A percentile compares a stretch with the other conserved stretches of the same genome.
These are phyloP conservation scores for Rhodotorula sp. DNA, from an alignment of 1,284 basidiomycete genomes.

Conservation along the genomic window DNA sequence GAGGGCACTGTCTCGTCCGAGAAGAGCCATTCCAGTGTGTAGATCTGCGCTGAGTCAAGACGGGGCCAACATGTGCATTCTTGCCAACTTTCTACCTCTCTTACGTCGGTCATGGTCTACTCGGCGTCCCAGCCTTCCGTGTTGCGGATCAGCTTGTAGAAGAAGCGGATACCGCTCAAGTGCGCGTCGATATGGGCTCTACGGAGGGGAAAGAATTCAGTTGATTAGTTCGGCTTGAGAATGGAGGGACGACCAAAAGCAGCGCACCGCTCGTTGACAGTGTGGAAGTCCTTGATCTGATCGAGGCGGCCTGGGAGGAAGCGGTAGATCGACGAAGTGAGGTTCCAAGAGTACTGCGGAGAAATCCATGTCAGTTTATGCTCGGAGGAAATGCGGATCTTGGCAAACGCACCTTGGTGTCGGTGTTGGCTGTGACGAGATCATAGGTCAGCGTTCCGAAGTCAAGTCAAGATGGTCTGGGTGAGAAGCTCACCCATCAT, in stretches of 20 bases:
- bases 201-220: no score
- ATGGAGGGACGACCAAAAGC: neutral
- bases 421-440: constrained; percentile 44
- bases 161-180: constrained; percentile 54
- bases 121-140: constrained; percentile 42
- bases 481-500: constrained; percentile 55
- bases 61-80: no score
- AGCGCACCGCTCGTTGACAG: constrained; percentile 56
- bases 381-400: no score
- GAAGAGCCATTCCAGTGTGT: constrained; percentile 79
- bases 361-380: neutral
- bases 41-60: constrained; percentile 57
- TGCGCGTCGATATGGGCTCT: constrained; percentile 40
- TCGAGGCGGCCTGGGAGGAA: constrained; percentile 53
- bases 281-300: constrained; percentile 59
- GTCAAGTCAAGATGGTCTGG: neutral
- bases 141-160: constrained; percentile 55
- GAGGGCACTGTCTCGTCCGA: constrained; percentile 18
- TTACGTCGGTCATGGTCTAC: constrained; percentile 23
- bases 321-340: constrained; percentile 58
- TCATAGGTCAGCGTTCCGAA: constrained; percentile 33
- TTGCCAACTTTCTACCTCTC: no score
- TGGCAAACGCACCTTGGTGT: neutral
- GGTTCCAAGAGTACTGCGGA: constrained; percentile 49
- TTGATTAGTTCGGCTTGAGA: neutral